phyloP scores from a whole-genome alignment of 2,329 filamentous ascomycete genomes.

The Domatiomyces globalis region DNA sequence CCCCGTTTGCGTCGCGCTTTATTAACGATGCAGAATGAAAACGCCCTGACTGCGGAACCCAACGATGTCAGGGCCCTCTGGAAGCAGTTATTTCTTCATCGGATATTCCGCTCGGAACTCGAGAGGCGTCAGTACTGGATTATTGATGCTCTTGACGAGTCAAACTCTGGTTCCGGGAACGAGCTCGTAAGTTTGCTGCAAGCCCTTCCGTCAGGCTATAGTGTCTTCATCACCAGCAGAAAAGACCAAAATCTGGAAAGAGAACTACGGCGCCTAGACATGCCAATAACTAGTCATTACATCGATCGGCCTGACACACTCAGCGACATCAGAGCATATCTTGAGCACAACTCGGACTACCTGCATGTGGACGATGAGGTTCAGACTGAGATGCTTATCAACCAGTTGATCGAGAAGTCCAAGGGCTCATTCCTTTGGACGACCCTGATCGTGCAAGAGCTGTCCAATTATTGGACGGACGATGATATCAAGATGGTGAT shows the following conservation, averaged over 20 bases:
- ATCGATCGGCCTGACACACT: no score
- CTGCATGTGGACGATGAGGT: conserved; percentile 1
- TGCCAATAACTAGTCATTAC: not conserved
- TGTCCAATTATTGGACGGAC: conserved; percentile 7
- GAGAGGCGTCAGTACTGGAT: conserved; percentile 25
- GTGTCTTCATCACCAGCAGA: not conserved
- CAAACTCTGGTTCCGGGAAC: conserved; percentile 17
- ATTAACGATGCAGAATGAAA: conserved; percentile 15
- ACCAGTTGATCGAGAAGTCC: conserved; percentile 4
- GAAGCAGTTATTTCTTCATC: conserved; percentile 21
- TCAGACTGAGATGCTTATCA: not conserved
- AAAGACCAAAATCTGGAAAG: not conserved
- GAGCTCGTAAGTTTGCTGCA: conserved; percentile 16
- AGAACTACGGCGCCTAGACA: conserved; percentile 2
- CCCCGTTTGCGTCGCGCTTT: conserved; percentile 13
- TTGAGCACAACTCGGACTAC: conserved; percentile 1
- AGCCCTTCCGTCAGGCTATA: not conserved
- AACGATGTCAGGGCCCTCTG: conserved; percentile 19
- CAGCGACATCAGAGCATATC: no score
- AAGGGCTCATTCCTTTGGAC: conserved; percentile 12
- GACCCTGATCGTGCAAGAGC: conserved; percentile 9
- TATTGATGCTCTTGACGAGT: conserved; percentile 29
- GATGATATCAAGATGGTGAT: conserved; percentile 12
- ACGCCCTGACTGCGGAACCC: conserved; percentile 16
- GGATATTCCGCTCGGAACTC: conserved; percentile 18